Evolutionary conservation across 2,329 filamentous ascomycete species (phyloP).

Genomic region (Botrytis deweyae): DNA sequence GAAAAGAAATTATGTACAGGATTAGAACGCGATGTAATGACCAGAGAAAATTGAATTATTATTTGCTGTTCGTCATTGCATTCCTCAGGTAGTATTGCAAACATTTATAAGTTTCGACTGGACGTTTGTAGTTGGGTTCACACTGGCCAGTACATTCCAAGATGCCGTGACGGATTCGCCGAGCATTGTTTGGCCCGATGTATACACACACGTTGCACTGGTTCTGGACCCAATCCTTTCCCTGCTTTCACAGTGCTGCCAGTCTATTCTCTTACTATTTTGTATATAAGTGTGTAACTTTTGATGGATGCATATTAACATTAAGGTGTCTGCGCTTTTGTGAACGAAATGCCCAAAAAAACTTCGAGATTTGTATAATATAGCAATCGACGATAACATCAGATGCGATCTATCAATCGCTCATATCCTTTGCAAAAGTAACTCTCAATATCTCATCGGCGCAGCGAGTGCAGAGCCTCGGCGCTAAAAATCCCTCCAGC

Average conservation of each 20-base stretch:
- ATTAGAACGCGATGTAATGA: neutral
- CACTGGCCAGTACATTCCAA: neutral
- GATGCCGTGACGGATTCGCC: neutral
- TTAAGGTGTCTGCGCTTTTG: neutral
- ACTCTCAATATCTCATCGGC: neutral
- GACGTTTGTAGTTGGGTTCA: neutral
- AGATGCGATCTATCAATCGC: neutral
- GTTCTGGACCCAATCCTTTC: neutral
- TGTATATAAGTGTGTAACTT: neutral
- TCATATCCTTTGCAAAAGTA: rapidly evolving
- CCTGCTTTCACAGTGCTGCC: neutral
- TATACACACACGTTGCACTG: neutral
- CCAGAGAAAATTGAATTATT: rapidly evolving
- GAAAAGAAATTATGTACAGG: neutral
- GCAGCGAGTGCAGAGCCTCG: neutral
- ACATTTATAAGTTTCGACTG: neutral
- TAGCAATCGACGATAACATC: neutral
- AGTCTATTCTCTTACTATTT: neutral
- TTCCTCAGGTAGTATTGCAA: neutral
- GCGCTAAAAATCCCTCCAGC: neutral
- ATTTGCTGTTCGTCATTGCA: neutral
- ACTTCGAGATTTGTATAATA: neutral
- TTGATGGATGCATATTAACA: neutral
- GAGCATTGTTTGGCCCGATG: neutral
- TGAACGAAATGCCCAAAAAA: neutral